Percentiles rank a stretch among this genome's conserved stretches.
These are phyloP conservation scores for Cytospora piceae DNA, from an alignment of 2,329 filamentous ascomycete species.

Conservation along the genomic window DNA sequence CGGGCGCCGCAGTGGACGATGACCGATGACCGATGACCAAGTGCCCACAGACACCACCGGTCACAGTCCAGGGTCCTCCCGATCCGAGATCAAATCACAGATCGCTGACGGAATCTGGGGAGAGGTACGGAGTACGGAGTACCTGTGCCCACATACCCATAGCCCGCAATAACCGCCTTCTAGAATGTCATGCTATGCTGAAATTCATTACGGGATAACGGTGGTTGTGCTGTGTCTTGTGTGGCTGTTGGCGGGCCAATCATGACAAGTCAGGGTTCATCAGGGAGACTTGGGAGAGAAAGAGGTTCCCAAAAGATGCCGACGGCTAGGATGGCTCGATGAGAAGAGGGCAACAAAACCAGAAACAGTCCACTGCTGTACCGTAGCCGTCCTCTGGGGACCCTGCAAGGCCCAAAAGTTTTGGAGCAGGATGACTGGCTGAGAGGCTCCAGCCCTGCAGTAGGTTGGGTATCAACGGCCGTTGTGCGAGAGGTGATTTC, in stretches of 20 bases:
- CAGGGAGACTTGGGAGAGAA: not conserved
- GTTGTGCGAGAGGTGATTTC: conserved; percentile 34
- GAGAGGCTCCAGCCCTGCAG: conserved; percentile 34
- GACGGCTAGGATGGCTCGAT: not conserved
- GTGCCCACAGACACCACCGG: conserved; percentile 1
- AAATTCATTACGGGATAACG: not conserved
- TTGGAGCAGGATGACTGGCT: conserved; percentile 35
- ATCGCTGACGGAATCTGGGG: conserved; percentile 33
- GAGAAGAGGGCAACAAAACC: not conserved
- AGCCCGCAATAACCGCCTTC: conserved; percentile 27
- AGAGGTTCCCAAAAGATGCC: not conserved
- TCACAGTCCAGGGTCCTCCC: conserved; percentile 13
- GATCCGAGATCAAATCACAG: conserved; percentile 38
- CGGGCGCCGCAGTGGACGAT: not conserved
- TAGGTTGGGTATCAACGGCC: conserved; percentile 41
- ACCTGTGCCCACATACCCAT: conserved; percentile 15
- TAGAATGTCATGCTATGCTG: conserved; percentile 24
- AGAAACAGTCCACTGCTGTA: not conserved
- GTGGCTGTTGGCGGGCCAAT: not conserved
- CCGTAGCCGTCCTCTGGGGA: not conserved
- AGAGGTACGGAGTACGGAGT: conserved; percentile 21
- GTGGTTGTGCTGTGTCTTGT: conserved; percentile 1
- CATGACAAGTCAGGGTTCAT: not conserved
- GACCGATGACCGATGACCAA: conserved; percentile 14
- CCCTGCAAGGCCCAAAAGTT: not conserved